Base-by-base conservation (phyloP, 208 protist genomes). In the Crithidia expoeki region DNA sequence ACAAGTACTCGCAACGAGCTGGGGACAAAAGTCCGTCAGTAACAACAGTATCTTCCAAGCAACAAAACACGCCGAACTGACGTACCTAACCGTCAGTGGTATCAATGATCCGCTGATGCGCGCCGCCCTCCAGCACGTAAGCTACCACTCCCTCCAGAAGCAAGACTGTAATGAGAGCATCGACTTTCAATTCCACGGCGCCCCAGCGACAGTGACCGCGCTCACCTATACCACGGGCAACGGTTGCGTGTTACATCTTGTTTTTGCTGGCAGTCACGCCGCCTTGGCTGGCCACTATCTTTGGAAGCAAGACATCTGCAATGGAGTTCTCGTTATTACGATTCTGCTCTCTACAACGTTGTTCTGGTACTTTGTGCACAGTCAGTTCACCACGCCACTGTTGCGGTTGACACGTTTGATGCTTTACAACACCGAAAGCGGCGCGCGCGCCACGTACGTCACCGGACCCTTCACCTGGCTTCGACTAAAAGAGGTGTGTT, bases 41-140 rank as follows among this genome's bases (percentile, higher is more conserved):
- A 25, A 58, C 44, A 21, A 30, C 3, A 36, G 58, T 12, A 50
- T 75, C 2, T 23, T 65, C 11, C 10, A 49, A n/a, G 30, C 59
- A 10, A 12, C 27, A 32, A 6, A 28, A 4, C 21, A 16, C 12
- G 46, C 2, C 1, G 28, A 44, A 14, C n/a, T 72, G 5, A 32
- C 33, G 21, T 81, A 72, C 49, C 53, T 79, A 17, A 14, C 5
- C 3, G 32, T 56, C 1, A 77, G 74, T 33, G 55, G 79, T 27
- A 57, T 81, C 34, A 61, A 14, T 27, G 59, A 81, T 53, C 75
- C 75, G 0, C 58, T 85, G 40, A 76, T 85, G 76, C 49, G 66
- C 7, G 64, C 61, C 16, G 80, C 76, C 5, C 50, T 85, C 23
- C 52, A 50, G 66, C 68, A 79, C 50, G 27, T 85, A 17, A 44